Evolutionary conservation across 2,329 filamentous ascomycete genomes (phyloP), one percentile per base, ranked within the genome.

Genomic region (Fusarium denticulatum): DNA sequence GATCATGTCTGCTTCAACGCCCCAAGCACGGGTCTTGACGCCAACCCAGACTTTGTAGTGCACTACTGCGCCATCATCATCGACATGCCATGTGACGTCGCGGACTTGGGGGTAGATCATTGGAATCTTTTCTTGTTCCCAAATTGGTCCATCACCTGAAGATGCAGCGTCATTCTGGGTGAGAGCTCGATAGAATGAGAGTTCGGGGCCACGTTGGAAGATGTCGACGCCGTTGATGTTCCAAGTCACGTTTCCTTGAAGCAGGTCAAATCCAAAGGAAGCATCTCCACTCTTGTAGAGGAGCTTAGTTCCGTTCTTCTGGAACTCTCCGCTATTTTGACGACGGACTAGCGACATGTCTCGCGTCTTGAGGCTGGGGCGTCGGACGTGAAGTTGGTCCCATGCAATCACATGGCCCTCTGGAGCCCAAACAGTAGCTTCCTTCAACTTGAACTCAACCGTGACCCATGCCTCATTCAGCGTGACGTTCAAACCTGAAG

Each of bases 31-130:
- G 0, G 64, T 72, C 24, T 64, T 40, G 30, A 64, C 68, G 1
- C 63, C 68, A 6, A 72, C 63, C 69, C 69, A 68, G 28, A 71
- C 47, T 3, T 67, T 72, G 5, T 64, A 72, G 8, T 72, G 69
- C 4, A 72, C 30, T 0, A 42, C 28, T 0, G 64, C 57, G 1
- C 34, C 56, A 8, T 43, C n/a, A 0, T 56, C 10, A 0, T 36
- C 42, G 1, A 30, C 20, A 0, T 20, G 9, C 69, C 69, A 72
- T 0, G 46, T 71, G 0, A 72, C 69, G 7, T 64, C 63, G 14
- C 58, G 12, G 3, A 64, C 34, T 36, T 72, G 69, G 0, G 69
- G 30, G 0, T 72, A 72, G 0, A 67, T 55, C 63, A 71, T 71
- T 2, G 37, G 39, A 0, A 72, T 42, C n/a, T n/a, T 64, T 14